Conservation (phyloP, 179 eudicot species). For the Beta lomatogona region DNA sequence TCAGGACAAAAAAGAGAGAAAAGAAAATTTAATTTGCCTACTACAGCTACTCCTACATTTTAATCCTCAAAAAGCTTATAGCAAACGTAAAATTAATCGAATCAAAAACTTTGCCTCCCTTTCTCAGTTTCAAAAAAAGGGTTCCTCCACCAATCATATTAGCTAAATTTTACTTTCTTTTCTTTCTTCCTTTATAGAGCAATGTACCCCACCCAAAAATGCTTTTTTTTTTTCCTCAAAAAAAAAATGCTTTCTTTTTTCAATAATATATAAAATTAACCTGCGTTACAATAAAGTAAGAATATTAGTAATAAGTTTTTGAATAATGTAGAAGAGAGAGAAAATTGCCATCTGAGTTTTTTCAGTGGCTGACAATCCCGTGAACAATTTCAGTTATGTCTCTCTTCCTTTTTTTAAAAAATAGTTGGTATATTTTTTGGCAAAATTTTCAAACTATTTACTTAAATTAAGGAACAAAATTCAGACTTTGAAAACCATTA, state of each 20-base stretch:
- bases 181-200: slow-evolving; percentile 25
- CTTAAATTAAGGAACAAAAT: too few relatives aligned
- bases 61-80: background rate
- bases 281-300: slow-evolving; percentile 5
- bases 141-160: slow-evolving; percentile 21
- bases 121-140: slow-evolving; percentile 32
- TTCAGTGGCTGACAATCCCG: slow-evolving; percentile 14
- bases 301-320: background rate
- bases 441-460: too few relatives aligned
- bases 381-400: too few relatives aligned
- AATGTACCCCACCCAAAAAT: slow-evolving; percentile 14
- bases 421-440: too few relatives aligned
- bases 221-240: background rate
- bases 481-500: too few relatives aligned
- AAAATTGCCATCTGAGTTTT: too few relatives aligned
- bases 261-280: background rate
- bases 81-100: slow-evolving; percentile 4
- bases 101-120: background rate
- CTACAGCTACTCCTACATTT: background rate
- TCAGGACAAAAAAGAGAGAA: slow-evolving; percentile 8
- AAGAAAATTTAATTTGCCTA: background rate
- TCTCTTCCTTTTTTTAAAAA: too few relatives aligned
- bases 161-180: slow-evolving; percentile 4
- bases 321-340: background rate
- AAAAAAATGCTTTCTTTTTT: background rate